Base-by-base conservation (phyloP, 1,284 basidiomycete genomes). In the Abortiporus biennis region DNA sequence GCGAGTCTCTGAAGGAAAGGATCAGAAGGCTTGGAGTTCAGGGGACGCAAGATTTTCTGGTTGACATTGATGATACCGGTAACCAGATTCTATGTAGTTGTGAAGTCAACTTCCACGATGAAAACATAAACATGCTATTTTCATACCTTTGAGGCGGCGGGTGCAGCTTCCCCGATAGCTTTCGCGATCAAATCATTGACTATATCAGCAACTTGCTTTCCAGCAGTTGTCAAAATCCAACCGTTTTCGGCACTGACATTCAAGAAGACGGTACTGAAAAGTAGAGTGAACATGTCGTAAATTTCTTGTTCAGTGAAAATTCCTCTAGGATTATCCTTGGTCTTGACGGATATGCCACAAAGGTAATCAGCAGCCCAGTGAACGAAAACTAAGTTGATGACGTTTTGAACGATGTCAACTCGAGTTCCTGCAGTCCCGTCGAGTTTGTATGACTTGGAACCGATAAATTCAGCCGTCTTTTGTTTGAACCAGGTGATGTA, bases 321-420 rank as follows among this genome's bases (percentile, higher is more conserved):
- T 15, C 79, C 80, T 16, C 53, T 49, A 11, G 64, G 65, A 43
- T 71, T 71, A 31, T 62, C 54, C 9, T 60, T 51, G 1, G 69
- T 68, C 57, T 85, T 85, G 45, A 88, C 55, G 2, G 83, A 78
- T 33, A 91, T 63, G 3, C 79, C 80, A 32, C 70, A 63, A 38
- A 87, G 63, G 44, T 75, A 60, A 44, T 76, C 66, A 3, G 76
- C 71, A 20, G 84, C 67, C 80, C 80, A 88, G 50, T 77, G 68
- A 8, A 85, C 62, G 0, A 85, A 80, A 30, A 80, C 54, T 25
- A 75, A 59, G 53, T 87, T 85, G 58, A 85, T 71, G 19, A 90
- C 83, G 50, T 90, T 80, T 36, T 71, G 68, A 12, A 90, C 75
- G 40, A 92, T 68, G 56, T 92, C 84, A 31, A 91, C 55, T 43